Conservation (phyloP, 495 filamentous ascomycete species). For the Daldinia grandis region DNA sequence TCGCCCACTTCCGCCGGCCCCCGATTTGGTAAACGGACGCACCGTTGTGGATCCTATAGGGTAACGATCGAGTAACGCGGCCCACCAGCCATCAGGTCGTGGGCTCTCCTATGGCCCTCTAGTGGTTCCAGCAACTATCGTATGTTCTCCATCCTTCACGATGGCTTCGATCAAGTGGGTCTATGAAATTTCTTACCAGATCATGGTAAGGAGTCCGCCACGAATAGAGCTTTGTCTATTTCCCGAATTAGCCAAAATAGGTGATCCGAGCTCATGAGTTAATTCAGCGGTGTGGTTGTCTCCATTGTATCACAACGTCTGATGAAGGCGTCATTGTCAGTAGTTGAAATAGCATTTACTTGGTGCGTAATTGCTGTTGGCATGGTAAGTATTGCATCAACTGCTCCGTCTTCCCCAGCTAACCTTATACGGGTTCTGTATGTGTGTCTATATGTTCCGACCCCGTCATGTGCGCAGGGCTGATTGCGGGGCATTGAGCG, state of each 20-base stretch:
- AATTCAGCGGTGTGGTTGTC: conserved; percentile 6
- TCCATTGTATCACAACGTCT: conserved; percentile 24
- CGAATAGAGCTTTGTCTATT: background rate
- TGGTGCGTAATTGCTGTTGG: background rate
- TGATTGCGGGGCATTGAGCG: conserved; percentile 8
- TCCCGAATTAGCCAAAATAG: conserved; percentile 13
- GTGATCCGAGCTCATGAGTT: conserved; percentile 25
- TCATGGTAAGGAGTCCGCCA: conserved; percentile 19
- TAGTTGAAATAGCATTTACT: background rate
- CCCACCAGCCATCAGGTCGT: conserved; percentile 33
- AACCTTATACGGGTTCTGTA: conserved; percentile 12
- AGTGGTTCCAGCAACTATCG: conserved; percentile 30
- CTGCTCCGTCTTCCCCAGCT: conserved; percentile 4
- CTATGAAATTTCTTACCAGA: conserved; percentile 27
- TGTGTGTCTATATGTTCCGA: background rate
- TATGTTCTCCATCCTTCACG: conserved; percentile 40
- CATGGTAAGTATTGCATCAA: conserved; percentile 28
- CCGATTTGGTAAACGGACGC: conserved; percentile 32
- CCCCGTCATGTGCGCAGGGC: conserved; percentile 13
- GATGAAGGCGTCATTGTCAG: conserved; percentile 29
- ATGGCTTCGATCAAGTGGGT: conserved; percentile 45
- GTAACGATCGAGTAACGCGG: conserved; percentile 45
- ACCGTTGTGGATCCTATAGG: conserved; percentile 44
- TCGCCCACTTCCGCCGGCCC: conserved; percentile 17
- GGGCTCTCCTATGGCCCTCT: conserved; percentile 20